Percentiles rank a stretch among this genome's conserved stretches.
These are phyloP conservation scores for Populus tomentosa DNA, from an alignment of 441 rosid species.

Conservation along the genomic window DNA sequence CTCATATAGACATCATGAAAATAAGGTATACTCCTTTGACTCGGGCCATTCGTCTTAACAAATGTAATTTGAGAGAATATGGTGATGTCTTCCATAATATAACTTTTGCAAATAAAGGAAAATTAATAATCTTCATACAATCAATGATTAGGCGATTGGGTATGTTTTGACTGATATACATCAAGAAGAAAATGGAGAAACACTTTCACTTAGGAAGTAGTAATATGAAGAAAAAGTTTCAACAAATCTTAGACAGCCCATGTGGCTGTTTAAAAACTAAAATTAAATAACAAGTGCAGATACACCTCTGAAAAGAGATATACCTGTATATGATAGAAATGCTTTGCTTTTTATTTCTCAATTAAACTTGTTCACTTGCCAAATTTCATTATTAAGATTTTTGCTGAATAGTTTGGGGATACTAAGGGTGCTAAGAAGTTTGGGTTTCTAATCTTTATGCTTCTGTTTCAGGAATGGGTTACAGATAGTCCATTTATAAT, in stretches of 20 bases:
- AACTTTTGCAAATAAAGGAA: neutral
- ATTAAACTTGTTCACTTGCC: neutral
- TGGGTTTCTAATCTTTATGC: conserved; percentile 16
- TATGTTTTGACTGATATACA: neutral
- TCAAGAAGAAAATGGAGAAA: too few relatives aligned
- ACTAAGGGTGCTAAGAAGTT: conserved; percentile 1
- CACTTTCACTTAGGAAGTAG: too few relatives aligned
- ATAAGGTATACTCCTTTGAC: neutral
- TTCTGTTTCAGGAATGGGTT: conserved; percentile 87
- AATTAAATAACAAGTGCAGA: neutral
- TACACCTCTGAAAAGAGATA: too few relatives aligned
- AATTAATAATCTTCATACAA: too few relatives aligned
- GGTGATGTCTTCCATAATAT: neutral
- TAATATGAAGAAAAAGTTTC: too few relatives aligned
- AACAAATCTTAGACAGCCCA: neutral
- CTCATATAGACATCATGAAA: neutral
- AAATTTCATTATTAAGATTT: neutral
- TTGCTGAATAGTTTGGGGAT: conserved; percentile 2
- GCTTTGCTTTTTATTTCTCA: neutral
- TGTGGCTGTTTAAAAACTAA: neutral
- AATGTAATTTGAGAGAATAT: neutral
- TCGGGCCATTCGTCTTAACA: neutral
- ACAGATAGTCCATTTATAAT: conserved; percentile 96
- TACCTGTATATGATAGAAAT: too few relatives aligned
- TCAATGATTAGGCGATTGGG: neutral